Conservation (phyloP, 345 rosid species). For the Turritis glabra region DNA sequence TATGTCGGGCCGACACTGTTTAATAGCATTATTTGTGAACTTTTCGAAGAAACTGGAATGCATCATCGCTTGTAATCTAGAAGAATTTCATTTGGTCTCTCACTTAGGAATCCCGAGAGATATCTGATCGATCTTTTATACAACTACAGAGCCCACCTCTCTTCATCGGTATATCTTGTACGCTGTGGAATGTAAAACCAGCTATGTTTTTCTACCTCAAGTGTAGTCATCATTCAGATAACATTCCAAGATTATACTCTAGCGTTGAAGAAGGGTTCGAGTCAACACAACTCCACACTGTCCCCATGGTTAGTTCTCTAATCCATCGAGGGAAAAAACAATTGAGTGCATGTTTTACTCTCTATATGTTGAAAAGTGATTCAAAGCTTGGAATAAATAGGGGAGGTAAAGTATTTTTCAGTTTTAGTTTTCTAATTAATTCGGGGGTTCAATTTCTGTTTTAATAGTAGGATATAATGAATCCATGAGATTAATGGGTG, state of each 20-base stretch:
- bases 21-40: slow-evolving; percentile 75
- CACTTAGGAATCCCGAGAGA: not conserved
- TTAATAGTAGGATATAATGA: no score
- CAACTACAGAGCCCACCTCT: slow-evolving; percentile 58
- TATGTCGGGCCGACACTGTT: no score
- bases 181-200: slow-evolving; percentile 77
- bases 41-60: slow-evolving; percentile 91
- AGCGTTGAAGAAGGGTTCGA: slow-evolving; percentile 85
- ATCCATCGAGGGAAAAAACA: not conserved
- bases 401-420: no score
- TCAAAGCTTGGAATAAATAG: no score
- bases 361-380: no score
- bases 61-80: slow-evolving; percentile 63
- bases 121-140: slow-evolving; percentile 7
- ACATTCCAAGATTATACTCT: slow-evolving; percentile 62
- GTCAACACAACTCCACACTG: slow-evolving; percentile 76
- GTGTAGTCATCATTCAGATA: slow-evolving; percentile 68
- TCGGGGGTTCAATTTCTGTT: no score
- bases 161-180: slow-evolving; percentile 74
- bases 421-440: no score
- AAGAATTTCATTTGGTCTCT: not conserved
- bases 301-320: slow-evolving; percentile 57
- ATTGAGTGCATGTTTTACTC: not conserved
- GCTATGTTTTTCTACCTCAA: slow-evolving; percentile 80
- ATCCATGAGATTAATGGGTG: no score